Base-by-base conservation (phyloP, 306 rosid genomes). In the Rubus idaeus region DNA sequence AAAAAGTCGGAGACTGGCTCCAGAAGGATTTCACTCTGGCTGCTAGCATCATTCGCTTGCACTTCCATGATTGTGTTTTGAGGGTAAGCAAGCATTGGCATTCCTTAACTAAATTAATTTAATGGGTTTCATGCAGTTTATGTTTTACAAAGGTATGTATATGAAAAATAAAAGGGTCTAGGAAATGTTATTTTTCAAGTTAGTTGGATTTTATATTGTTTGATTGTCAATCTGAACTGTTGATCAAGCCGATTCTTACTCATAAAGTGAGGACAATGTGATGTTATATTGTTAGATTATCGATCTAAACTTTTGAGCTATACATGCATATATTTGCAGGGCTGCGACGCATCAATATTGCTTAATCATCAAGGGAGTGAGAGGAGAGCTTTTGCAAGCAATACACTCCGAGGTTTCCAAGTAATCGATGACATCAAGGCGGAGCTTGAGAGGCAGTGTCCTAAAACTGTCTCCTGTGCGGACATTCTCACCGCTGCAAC, bases 401-500 rank as follows among this genome's bases (percentile, higher is more conserved):
- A 47, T 77, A 88, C 92, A 26, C 79, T 94, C 1, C 81, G 93
- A 86, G 95, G 98, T 1, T 91, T 94, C 77, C 74, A 75, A 71
- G 39, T 90, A 69, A 90, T 94, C 12, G 90, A 94, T 64, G 96
- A 90, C 2, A 91, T 94, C 13, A 94, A 94, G 64, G 62, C 66
- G 1, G 90, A 83, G 69, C 75, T 90, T 30, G 98, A 94, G 50
- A 86, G 41, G n/a, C 83, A 17, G 16, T 94, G 98, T 77, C 98
- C 97, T 8, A 89, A 53, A 83, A 91, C 82, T 0, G 97, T 91
- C 5, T 94, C 98, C 17, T 94, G 95, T 73, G 87, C 98, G 49
- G 98, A 94, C 82, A 89, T 94, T 75, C 90, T 94, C 68, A 86
- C 98, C 0, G 89, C 95, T 0, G 96, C 91, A 8, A 89, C 97